Base-by-base conservation (phyloP, 192 early-diverging fungal species). In the Backusella luteola region DNA sequence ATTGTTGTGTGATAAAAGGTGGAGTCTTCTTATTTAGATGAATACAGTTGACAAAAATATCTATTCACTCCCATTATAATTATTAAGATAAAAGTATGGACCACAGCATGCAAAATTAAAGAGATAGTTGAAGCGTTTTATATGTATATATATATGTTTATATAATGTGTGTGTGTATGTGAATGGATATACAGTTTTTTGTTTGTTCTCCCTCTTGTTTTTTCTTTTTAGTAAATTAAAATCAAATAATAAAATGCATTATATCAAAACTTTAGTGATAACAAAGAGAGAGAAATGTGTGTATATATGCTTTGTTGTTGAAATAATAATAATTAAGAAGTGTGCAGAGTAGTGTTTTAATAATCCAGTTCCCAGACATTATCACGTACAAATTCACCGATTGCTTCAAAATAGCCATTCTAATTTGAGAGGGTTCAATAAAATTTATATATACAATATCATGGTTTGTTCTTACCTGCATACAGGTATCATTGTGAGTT, bases 21-120 rank as follows among this genome's bases (percentile, higher is more conserved):
- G 96, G 95, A 73, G 97, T 99, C 76, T 91, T 87, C 46, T 91
- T 82, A 78, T 88, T 92, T 68, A 99, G 90, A 80, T 99, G 97
- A 86, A 99, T 99, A 88, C 95, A 97, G 90, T 97, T 99, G 91
- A 99, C 91, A 86, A 99, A 99, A 76, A 97, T 93, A 82, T 99
- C 96, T 41, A 15, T 35, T 12, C 32, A 32, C 32, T 32, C 32
- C 32, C 32, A 32, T 32, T 14, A 44, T 14, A 5, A 44, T 44
- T 17, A 44, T 15, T 17, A 44, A 44, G 14, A 17, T 17, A 44
- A 14, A 14, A 4, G 14, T 14, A 44, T 44, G 15, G 11, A 44
- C 3, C 42, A 12, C 15, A 5, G 19, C 19, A 49, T 19, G 17
- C 4, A 49, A 5, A n/a, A 49, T 4, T 4, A 49, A 49, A n/a